Base-by-base conservation (phyloP, 441 rosid genomes). In the Rhodomyrtus psidioides region DNA sequence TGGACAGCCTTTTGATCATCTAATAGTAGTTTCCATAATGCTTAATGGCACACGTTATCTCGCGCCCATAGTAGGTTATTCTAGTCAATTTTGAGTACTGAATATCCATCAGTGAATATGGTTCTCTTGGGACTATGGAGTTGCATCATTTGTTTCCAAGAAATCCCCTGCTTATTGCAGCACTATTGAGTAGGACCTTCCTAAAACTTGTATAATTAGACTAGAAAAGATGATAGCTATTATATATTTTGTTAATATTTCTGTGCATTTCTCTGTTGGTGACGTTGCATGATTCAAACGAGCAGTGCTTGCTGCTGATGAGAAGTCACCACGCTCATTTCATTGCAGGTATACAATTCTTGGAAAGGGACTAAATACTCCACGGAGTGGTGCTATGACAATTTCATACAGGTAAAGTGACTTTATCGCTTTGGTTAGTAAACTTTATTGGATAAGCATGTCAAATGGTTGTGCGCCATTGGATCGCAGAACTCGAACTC, bases 361-460 rank as follows among this genome's bases (percentile, higher is more conserved):
- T 98, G 99, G 99, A 95, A 93, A 91, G 99, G 96, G 91, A 94
- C 98, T 85, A 98, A 98, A 90, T 96, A 88, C 89, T 95, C 99
- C 23, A 98, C 99, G 2, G 98, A 96, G 83, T 98, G 99, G 99
- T 98, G 99, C 91, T 96, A 95, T 28, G 99, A 98, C 88, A 96
- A 94, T 90, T 98, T 96, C 91, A 98, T 98, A 89, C 99, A 97
- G 98, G 99, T 95, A 89, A 62, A 54, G 30, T 82, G 82, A 49
- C 53, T 27, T 54, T 82, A 10, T 24, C 6, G 28, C 58, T 76
- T 83, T 30, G 13, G 83, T 84, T 19, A 65, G 46, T 65, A 19
- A 65, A 65, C 46, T 34, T 34, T 65, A 19, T 49, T 65, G 26
- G 15, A 34, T 65, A 34, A 65, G 76, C 26, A 65, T 65, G 76